Base-by-base conservation (phyloP, 2,329 filamentous ascomycete genomes). In the Aspergillus floridensis region DNA sequence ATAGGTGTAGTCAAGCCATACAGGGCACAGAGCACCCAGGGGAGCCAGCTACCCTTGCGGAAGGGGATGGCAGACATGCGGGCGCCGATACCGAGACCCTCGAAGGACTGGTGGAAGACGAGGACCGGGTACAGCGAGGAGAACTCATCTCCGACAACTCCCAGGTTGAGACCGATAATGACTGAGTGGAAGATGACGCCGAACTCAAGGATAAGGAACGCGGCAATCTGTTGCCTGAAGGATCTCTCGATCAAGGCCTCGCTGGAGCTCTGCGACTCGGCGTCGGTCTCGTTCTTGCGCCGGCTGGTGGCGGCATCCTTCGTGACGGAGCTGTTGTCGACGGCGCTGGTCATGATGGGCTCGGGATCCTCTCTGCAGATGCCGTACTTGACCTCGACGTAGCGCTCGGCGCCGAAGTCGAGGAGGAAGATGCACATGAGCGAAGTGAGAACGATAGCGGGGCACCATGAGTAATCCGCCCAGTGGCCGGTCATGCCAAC, bases 151-250 rank as follows among this genome's bases (percentile, higher is more conserved):
- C 83, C 81, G 0, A 81, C 79, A n/a, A 86, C 84, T 8, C 83
- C 86, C 10, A 88, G 76, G 56, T 85, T 87, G 56, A 88, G 78
- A 2, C 85, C 85, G 61, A 87, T 86, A 69, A 88, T 85, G 52
- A 87, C 81, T 3, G 82, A 85, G 74, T 88, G 85, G 74, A 88
- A 86, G 57, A 88, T 81, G 61, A 87, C 82, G 61, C 85, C 85
- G 65, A 81, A 86, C 69, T 87, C 85, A 24, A 85, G 79, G 47
- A 80, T 78, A 26, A 78, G 70, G 67, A 71, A 78, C 21, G 68
- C 78, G 51, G 75, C 72, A 31, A 78, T 74, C 52, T 78, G 75
- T 52, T 74, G 72, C 7, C 50, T 62, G 63, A 75, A 75, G 0
- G 74, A 72, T 4, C 65, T 67, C 21, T 75, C 72, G 4, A 50